These are phyloP conservation scores for Graphiopsis chlorocephala DNA, from an alignment of 2,329 filamentous ascomycete genomes.

Conservation along the genomic window DNA sequence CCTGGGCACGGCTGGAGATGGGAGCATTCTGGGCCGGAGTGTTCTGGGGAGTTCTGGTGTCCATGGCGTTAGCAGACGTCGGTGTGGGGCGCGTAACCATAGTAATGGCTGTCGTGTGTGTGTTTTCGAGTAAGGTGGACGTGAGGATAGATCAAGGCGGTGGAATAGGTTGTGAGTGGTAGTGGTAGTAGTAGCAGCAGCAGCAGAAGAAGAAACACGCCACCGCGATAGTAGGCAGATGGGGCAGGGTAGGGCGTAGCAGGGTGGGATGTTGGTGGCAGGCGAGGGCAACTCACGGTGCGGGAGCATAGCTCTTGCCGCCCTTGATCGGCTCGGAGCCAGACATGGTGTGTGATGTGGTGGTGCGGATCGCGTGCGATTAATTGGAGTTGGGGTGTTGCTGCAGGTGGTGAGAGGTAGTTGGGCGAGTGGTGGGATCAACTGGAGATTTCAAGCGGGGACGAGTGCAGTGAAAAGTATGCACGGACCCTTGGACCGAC, in stretches of 20 bases:
- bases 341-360: conserved; percentile 7
- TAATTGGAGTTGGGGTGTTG: conserved; percentile 8
- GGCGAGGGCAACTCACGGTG: conserved; percentile 9
- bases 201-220: not conserved
- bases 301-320: conserved; percentile 16
- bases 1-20: conserved; percentile 95
- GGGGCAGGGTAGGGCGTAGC: not conserved
- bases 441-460: not conserved
- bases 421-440: conserved; percentile 1
- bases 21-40: conserved; percentile 93
- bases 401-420: not conserved
- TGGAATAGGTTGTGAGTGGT: not conserved
- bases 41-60: conserved; percentile 89
- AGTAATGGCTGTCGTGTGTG: not conserved
- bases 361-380: not conserved
- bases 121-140: not conserved
- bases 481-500: not conserved
- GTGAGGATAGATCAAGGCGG: not conserved
- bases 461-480: not conserved
- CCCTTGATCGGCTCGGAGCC: conserved; percentile 15
- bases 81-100: conserved; percentile 12
- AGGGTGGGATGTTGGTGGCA: not conserved
- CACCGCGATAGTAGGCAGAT: not conserved
- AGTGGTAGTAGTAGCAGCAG: not conserved
- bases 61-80: conserved; percentile 30